Conservation (phyloP, 2,329 filamentous ascomycete genomes). For the Hymenoscyphus salicellus region DNA sequence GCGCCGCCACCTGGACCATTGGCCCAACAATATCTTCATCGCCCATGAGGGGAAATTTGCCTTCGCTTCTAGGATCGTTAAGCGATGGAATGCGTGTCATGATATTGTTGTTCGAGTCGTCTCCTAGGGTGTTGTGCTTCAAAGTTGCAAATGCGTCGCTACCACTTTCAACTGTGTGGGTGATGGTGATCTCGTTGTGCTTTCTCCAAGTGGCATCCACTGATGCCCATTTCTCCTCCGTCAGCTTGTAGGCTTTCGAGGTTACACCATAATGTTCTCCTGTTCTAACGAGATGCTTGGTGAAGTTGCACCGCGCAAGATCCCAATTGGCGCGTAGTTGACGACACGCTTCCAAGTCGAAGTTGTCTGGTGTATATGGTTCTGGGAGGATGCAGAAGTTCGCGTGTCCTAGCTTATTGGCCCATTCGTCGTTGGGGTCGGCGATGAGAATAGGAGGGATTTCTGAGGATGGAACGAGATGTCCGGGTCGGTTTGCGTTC, state of each 20-base stretch:
- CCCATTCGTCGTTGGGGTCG: conserved; percentile 76
- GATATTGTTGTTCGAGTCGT: conserved; percentile 43
- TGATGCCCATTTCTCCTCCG: conserved; percentile 83
- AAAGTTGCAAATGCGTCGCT: conserved; percentile 44
- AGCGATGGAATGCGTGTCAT: conserved; percentile 66
- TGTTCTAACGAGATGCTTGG: conserved; percentile 81
- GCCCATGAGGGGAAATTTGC: conserved; percentile 84
- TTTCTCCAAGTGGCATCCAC: conserved; percentile 73
- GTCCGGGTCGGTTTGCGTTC: conserved; percentile 40
- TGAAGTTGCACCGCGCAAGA: conserved; percentile 77
- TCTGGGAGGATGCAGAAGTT: conserved; percentile 86
- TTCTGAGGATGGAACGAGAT: conserved; percentile 50
- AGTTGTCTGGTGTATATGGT: conserved; percentile 68
- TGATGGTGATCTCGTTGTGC: conserved; percentile 64
- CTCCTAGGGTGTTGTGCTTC: conserved; percentile 45
- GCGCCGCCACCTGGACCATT: conserved; percentile 53
- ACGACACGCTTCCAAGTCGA: conserved; percentile 54
- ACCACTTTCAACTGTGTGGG: conserved; percentile 44
- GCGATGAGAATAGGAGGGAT: conserved; percentile 66
- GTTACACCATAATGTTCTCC: conserved; percentile 88
- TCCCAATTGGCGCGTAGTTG: conserved; percentile 79
- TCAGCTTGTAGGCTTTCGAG: conserved; percentile 82
- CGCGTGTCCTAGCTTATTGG: conserved; percentile 79
- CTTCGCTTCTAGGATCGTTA: conserved; percentile 61
- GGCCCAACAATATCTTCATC: conserved; percentile 93